phyloP scores from a whole-genome alignment of 306 rosid species.

The Senna siamea region DNA sequence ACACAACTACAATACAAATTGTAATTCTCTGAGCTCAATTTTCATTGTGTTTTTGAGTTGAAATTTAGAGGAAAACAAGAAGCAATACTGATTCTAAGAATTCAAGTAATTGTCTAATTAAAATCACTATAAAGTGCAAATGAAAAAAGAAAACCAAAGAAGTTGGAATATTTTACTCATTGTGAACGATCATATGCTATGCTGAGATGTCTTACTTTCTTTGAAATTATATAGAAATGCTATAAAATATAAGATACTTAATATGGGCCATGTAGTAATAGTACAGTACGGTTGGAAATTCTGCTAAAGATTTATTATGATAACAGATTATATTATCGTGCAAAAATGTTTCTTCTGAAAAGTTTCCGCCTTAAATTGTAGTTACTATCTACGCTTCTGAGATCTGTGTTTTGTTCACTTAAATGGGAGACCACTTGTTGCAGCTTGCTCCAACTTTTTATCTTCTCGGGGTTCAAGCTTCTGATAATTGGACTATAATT shows the following conservation, averaged over 20 bases:
- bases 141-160: background rate
- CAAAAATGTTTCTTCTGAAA: background rate
- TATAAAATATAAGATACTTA: too few relatives aligned
- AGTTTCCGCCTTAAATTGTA: background rate
- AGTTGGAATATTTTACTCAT: background rate
- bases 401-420: conserved; percentile 21
- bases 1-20: too few relatives aligned
- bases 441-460: conserved; percentile 35
- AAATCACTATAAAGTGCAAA: background rate
- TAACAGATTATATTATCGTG: background rate
- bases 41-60: too few relatives aligned
- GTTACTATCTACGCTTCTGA: too few relatives aligned
- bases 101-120: background rate
- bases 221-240: too few relatives aligned
- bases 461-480: conserved; percentile 53
- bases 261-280: background rate
- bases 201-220: too few relatives aligned
- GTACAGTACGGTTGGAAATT: background rate
- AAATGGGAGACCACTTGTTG: conserved; percentile 27
- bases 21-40: too few relatives aligned
- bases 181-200: too few relatives aligned
- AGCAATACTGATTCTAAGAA: too few relatives aligned
- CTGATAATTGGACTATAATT: conserved; percentile 44
- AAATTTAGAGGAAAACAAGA: too few relatives aligned
- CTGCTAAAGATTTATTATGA: background rate